Base-by-base conservation (phyloP, 345 rosid species). In the Syzygium aqueum region DNA sequence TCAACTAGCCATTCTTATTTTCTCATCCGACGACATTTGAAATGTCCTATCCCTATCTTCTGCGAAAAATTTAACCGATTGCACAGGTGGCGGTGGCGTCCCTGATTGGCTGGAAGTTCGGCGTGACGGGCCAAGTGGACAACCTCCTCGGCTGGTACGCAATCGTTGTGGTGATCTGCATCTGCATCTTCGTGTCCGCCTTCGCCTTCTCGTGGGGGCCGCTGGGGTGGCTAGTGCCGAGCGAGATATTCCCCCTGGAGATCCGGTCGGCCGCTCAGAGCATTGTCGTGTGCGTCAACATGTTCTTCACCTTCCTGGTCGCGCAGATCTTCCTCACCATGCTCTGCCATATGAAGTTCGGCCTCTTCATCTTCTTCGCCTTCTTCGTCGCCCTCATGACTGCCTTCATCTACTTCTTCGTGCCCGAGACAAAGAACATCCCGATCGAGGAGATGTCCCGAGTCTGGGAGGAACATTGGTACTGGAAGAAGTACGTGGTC, bases 361-460 rank as follows among this genome's bases (percentile, higher is more conserved):
- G 2, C 73, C 73, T 61, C 37, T 61, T 61, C 37, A 61, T 61
- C 19, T 61, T 61, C 37, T 61, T 89, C 54, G 92, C 85, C 30
- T 90, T 52, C 11, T 88, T 89, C 77, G 77, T 90, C 49, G 2
- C 57, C 27, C 17, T 89, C n/a, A 89, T 90, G 90, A 89, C 90
- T 3, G 25, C 80, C 61, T 92, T 91, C 86, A 86, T 89, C 37
- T 52, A n/a, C 77, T 78, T 92, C 61, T 85, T 91, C n/a, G 14
- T 92, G 86, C 92, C 94, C 10, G 93, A 92, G 84, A 92, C 93
- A 0, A 92, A 92, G 85, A 87, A 86, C 53, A 86, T 92, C 16
- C 89, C 94, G 3, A 57, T 91, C 12, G 90, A 89, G 77, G 87
- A 84, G 22, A 90, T 90, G 85, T 86, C 87, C 77, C 86, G 52